These are phyloP conservation scores for Botrytis squamosa DNA, from an alignment of 2,329 filamentous ascomycete genomes.

Conservation along the genomic window DNA sequence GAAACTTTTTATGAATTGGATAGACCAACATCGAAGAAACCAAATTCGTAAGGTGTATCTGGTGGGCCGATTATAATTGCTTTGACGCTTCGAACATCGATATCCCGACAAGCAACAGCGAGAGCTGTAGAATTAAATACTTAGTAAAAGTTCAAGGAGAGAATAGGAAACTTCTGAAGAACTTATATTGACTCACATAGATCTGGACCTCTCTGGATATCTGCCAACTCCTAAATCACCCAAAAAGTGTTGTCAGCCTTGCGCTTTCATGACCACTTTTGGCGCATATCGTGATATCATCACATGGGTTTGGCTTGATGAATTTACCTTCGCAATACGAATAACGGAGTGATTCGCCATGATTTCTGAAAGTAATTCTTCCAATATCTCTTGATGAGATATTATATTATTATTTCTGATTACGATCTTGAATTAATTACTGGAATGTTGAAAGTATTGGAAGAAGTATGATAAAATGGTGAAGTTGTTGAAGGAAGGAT, in stretches of 20 bases:
- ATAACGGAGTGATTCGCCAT: slow-evolving; percentile 87
- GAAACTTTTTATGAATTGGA: not conserved
- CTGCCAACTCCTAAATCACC: slow-evolving; percentile 68
- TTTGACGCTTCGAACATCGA: slow-evolving; percentile 83
- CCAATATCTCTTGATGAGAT: not conserved
- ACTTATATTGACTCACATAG: slow-evolving; percentile 61
- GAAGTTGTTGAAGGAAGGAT: not conserved
- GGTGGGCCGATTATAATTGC: slow-evolving; percentile 90
- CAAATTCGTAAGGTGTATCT: slow-evolving; percentile 94
- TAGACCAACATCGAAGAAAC: slow-evolving; percentile 81
- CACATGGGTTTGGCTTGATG: slow-evolving; percentile 33
- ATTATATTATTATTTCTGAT: not conserved
- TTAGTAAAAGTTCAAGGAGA: slow-evolving; percentile 27
- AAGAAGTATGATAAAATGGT: not conserved
- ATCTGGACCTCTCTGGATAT: slow-evolving; percentile 80
- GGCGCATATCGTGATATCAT: slow-evolving; percentile 2
- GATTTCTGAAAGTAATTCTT: not conserved
- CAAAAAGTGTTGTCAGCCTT: slow-evolving; percentile 41
- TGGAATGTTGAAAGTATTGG: not conserved
- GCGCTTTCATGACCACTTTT: slow-evolving; percentile 31
- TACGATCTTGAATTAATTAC: not conserved
- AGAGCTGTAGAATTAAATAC: slow-evolving; percentile 56
- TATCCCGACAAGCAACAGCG: slow-evolving; percentile 81
- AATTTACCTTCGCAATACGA: slow-evolving; percentile 73
- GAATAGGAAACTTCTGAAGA: not conserved